phyloP scores from a whole-genome alignment of 1,284 basidiomycete species.

The Trichosporon faecale region DNA sequence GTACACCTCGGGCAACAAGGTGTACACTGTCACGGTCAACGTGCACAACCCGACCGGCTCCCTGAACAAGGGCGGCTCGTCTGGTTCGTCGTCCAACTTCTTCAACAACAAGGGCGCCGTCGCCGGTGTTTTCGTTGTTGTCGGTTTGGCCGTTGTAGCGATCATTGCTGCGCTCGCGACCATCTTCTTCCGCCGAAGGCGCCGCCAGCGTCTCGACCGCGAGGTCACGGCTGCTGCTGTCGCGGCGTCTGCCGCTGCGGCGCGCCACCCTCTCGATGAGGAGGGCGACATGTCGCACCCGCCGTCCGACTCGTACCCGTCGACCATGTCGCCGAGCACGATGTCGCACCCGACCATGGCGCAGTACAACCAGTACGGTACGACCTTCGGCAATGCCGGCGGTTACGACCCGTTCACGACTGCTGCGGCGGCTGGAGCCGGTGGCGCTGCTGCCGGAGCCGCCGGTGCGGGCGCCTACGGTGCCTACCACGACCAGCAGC shows the following conservation, averaged over 20 bases:
- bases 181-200: slow-evolving; percentile 48
- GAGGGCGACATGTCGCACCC: slow-evolving; percentile 33
- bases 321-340: slow-evolving; percentile 46
- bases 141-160: slow-evolving; percentile 52
- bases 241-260: slow-evolving; percentile 44
- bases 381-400: slow-evolving; percentile 42
- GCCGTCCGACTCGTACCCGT: slow-evolving; percentile 33
- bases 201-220: slow-evolving; percentile 50
- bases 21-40: slow-evolving; percentile 49
- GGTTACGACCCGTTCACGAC: slow-evolving; percentile 49
- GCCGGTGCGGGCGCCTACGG: slow-evolving; percentile 25
- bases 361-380: slow-evolving; percentile 49
- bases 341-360: slow-evolving; percentile 46
- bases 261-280: slow-evolving; percentile 51
- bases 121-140: slow-evolving; percentile 53
- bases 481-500: slow-evolving; percentile 4
- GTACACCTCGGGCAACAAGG: slow-evolving; percentile 43
- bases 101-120: slow-evolving; percentile 53
- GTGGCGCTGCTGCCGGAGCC: slow-evolving; percentile 24
- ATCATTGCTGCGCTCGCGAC: slow-evolving; percentile 48
- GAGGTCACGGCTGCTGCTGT: slow-evolving; percentile 53
- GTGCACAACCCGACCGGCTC: slow-evolving; percentile 47
- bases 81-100: slow-evolving; percentile 33
- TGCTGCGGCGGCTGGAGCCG: slow-evolving; percentile 17
- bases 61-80: slow-evolving; percentile 39